Percentiles rank a stretch among this genome's conserved stretches.
These are phyloP conservation scores for Omphalea diandra DNA, from an alignment of 441 rosid genomes.

Conservation along the genomic window DNA sequence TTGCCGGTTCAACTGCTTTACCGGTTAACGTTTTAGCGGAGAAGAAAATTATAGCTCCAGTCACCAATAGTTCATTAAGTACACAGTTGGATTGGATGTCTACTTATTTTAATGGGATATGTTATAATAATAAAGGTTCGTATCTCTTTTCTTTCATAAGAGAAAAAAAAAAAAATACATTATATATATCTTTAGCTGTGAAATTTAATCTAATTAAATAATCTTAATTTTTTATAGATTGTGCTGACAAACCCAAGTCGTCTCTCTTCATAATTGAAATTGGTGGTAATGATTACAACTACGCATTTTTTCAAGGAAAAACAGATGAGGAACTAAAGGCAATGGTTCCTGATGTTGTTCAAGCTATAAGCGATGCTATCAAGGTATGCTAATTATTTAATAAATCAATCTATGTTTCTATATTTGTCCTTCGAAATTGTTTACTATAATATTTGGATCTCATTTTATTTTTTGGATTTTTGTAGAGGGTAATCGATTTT, in stretches of 20 bases:
- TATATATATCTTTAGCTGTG: too few relatives aligned
- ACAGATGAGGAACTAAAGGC: conserved; percentile 26
- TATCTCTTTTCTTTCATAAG: too few relatives aligned
- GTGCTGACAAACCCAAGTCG: conserved; percentile 24
- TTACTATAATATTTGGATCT: neutral
- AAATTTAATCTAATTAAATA: neutral
- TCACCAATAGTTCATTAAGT: neutral
- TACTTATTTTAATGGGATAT: conserved; percentile 27
- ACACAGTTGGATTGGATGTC: conserved; percentile 16
- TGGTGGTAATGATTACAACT: conserved; percentile 48
- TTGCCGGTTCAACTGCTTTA: conserved; percentile 11
- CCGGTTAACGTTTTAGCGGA: neutral
- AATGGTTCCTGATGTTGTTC: conserved; percentile 40
- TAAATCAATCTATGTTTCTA: too few relatives aligned
- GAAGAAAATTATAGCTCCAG: neutral
- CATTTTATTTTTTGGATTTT: neutral
- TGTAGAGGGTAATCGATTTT: conserved; percentile 12
- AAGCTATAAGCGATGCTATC: conserved; percentile 30
- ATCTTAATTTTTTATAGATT: conserved; percentile 4
- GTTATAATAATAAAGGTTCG: conserved; percentile 14
- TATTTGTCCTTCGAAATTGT: too few relatives aligned
- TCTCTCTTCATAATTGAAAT: conserved; percentile 47
- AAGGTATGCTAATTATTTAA: neutral
- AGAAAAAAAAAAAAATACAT: too few relatives aligned
- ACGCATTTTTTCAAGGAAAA: conserved; percentile 34